Percentiles rank a stretch among this genome's conserved stretches.
Evolutionary conservation across 345 rosid genomes (phyloP).

Genomic region (Clausena lansium): DNA sequence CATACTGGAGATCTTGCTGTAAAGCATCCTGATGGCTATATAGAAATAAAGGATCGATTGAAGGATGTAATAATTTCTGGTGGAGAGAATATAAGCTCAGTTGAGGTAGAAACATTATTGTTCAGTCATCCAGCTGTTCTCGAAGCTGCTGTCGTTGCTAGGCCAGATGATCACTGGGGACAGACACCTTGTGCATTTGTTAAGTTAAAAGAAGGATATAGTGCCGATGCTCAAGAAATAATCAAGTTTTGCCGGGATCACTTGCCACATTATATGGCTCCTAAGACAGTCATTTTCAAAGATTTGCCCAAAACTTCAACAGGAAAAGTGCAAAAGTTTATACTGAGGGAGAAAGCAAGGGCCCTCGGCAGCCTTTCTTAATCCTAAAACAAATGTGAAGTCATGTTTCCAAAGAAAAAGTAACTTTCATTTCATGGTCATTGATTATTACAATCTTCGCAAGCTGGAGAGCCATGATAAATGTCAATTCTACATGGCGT

Average conservation of each 20-base stretch:
- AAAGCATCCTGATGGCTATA: constrained; percentile 64
- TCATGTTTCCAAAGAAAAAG: background rate
- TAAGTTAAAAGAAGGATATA: constrained; percentile 54
- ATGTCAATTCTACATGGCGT: background rate
- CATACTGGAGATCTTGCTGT: constrained; percentile 76
- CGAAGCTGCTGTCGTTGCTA: constrained; percentile 76
- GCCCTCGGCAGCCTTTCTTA: constrained; percentile 45
- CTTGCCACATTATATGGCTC: constrained; percentile 80
- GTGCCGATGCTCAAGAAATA: constrained; percentile 40
- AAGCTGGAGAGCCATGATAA: background rate
- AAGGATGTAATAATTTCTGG: constrained; percentile 79
- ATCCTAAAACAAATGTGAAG: background rate
- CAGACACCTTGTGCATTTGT: constrained; percentile 87
- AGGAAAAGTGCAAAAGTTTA: constrained; percentile 66
- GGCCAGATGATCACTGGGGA: constrained; percentile 82
- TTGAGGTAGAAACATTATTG: constrained; percentile 64
- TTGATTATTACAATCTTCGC: background rate
- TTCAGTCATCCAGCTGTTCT: constrained; percentile 60
- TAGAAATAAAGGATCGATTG: constrained; percentile 68
- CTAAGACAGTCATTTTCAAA: constrained; percentile 57
- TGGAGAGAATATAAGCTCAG: constrained; percentile 74
- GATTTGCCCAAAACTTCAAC: constrained; percentile 80
- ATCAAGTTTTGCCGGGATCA: constrained; percentile 52
- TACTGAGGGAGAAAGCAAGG: constrained; percentile 60
- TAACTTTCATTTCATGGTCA: background rate